Conservation (phyloP, 768 basidiomycete genomes). For the Phlebiopsis flavidoalba region DNA sequence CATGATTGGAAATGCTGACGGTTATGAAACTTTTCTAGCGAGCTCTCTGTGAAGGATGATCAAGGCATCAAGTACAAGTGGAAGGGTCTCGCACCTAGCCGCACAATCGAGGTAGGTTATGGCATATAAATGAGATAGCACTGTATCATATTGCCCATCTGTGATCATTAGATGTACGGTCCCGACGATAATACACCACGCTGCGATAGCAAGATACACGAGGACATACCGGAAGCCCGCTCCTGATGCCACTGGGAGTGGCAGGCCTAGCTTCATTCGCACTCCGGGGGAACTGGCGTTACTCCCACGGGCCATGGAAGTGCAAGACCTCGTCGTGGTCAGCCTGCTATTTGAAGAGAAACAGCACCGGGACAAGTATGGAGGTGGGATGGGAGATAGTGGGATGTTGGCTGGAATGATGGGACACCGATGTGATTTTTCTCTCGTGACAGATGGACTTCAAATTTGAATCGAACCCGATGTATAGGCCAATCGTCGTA, state of each 20-base stretch:
- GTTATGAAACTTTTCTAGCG: constrained; percentile 20
- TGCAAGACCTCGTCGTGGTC: constrained; percentile 32
- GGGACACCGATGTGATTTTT: background rate
- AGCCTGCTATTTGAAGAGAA: constrained; percentile 40
- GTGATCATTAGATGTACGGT: constrained; percentile 26
- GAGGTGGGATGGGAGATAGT: background rate
- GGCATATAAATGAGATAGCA: background rate
- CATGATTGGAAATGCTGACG: background rate
- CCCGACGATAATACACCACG: constrained; percentile 27
- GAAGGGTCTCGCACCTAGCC: constrained; percentile 33
- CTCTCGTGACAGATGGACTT: background rate
- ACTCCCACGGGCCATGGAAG: constrained; percentile 26
- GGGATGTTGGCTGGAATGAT: background rate
- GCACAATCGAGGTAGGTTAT: constrained; percentile 29
- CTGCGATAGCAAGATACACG: constrained; percentile 32
- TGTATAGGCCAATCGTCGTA: background rate
- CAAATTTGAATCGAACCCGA: background rate
- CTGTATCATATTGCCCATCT: background rate
- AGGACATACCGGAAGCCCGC: constrained; percentile 11
- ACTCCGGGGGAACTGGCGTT: constrained; percentile 30
- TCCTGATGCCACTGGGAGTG: background rate
- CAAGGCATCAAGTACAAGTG: constrained; percentile 34
- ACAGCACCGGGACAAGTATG: background rate
- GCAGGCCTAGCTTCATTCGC: background rate
- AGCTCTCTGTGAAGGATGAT: constrained; percentile 33